A percentile compares a stretch with the other conserved stretches of the same genome.
Conservation (phyloP, 805 yeast species). For the Candida gorgasii region DNA sequence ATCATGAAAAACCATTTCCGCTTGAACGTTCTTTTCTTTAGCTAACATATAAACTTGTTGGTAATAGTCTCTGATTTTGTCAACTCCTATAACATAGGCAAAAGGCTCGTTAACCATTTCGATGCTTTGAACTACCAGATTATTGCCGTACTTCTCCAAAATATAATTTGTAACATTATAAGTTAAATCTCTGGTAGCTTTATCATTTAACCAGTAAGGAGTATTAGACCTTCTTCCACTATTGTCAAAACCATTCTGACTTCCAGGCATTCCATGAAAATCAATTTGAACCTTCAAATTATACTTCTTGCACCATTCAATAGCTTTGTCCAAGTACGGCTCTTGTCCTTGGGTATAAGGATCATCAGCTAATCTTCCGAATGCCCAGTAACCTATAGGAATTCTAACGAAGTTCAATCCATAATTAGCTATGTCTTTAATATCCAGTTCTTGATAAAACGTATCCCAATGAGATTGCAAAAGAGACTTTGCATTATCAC, state of each 20-base stretch:
- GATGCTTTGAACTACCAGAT: slow-evolving; percentile 22
- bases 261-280: slow-evolving; percentile 80
- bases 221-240: slow-evolving; percentile 55
- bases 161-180: slow-evolving; percentile 17
- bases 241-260: slow-evolving; percentile 88
- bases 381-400: slow-evolving; percentile 85
- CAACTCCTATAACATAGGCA: slow-evolving; percentile 22
- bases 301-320: slow-evolving; percentile 64
- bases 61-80: slow-evolving; percentile 24
- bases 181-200: slow-evolving; percentile 14
- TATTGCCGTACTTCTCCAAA: slow-evolving; percentile 17
- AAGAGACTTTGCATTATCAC: slow-evolving; percentile 48
- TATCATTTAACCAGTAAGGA: slow-evolving; percentile 18
- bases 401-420: slow-evolving; percentile 70
- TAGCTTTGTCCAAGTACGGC: slow-evolving; percentile 59
- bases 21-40: slow-evolving; percentile 9
- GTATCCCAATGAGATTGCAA: slow-evolving; percentile 56
- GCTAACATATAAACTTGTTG: slow-evolving; percentile 18
- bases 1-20: slow-evolving; percentile 18
- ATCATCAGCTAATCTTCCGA: slow-evolving; percentile 47
- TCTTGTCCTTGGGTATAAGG: slow-evolving; percentile 73
- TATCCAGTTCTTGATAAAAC: slow-evolving; percentile 60
- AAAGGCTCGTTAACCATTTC: slow-evolving; percentile 33
- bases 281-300: slow-evolving; percentile 71
- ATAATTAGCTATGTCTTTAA: slow-evolving; percentile 45